Evolutionary conservation across 2,329 filamentous ascomycete species (phyloP), one percentile per base, ranked within the genome.

Genomic region (Exophiala oligosperma): DNA sequence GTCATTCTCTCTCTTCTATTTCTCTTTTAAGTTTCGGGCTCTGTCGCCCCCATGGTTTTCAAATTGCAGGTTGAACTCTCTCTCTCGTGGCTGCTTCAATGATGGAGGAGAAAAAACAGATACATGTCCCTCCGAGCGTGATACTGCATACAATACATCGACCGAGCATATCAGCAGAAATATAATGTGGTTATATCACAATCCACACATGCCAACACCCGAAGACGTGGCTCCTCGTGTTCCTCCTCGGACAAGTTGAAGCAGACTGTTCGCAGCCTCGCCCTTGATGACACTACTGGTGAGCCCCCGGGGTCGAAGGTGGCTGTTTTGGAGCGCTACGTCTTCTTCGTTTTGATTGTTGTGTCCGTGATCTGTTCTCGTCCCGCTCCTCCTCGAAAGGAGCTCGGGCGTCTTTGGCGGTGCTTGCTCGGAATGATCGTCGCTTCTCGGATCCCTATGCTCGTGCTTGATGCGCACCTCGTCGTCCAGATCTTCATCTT

Each of bases 231-330:
- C 57, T 14, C 24, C 54, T 8, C 37, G 43, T 17, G 38, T 49
- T 3, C 24, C 49, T 12, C 59, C 62, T 29, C 57, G 54, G 44
- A 67, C 66, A 21, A 68, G 56, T 44, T 65, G 59, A 2, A 68
- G 55, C 50, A 68, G 51, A 32, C 60, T 58, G 17, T 59, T 63
- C 23, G 66, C 66, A 43, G 66, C 66, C 40, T 68, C 64, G 9
- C 64, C 63, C 49, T 64, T 66, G 46, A 67, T 59, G n/a, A 67
- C 65, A 60, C 62, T 66, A 49, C 62, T 66, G 28, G 63, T 63
- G 41, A 62, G 52, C 29, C 56, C 54, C 24, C 49, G 52, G n/a
- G 32, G 43, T 11, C 53, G 61, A 9, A 55, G 51, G 8, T 23
- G 43, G 17, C 32, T 40, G 6, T 53, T 21, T 23, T 55, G 54